These are phyloP conservation scores for Russula griseocarnosa DNA, from an alignment of 768 basidiomycete species.

Conservation along the genomic window DNA sequence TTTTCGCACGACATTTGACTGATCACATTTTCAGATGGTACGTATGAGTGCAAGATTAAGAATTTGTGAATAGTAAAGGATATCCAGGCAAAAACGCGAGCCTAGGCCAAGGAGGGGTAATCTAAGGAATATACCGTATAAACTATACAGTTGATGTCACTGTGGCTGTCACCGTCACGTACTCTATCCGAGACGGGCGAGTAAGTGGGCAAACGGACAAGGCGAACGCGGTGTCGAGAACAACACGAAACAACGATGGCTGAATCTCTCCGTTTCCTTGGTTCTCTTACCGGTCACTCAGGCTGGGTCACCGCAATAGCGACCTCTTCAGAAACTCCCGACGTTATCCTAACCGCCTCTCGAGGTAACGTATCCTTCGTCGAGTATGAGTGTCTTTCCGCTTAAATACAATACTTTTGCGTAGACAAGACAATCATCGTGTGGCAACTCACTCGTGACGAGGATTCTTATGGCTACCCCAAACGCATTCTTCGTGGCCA, in stretches of 20 bases:
- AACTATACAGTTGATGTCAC: slow-evolving; percentile 28
- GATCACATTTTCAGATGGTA: not conserved
- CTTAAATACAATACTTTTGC: slow-evolving; percentile 26
- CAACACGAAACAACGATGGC: slow-evolving; percentile 21
- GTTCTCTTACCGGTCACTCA: slow-evolving; percentile 88
- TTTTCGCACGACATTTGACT: not conserved
- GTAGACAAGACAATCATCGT: slow-evolving; percentile 99
- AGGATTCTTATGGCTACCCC: slow-evolving; percentile 89
- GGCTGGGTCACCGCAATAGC: slow-evolving; percentile 99
- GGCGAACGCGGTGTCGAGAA: slow-evolving; percentile 9
- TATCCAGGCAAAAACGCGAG: not conserved
- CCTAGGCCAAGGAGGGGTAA: not conserved
- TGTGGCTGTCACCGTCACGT: slow-evolving; percentile 28
- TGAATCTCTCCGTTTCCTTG: slow-evolving; percentile 47
- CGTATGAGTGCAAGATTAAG: not conserved
- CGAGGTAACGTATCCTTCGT: slow-evolving; percentile 58
- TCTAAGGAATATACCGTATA: slow-evolving; percentile 7
- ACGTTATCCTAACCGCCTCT: slow-evolving; percentile 98
- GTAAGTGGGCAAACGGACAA: not conserved
- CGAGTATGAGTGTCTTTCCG: slow-evolving; percentile 5
- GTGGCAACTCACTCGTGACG: slow-evolving; percentile 95
- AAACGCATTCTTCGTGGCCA: slow-evolving; percentile 97
- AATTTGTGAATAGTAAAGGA: not conserved
- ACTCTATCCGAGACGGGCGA: not conserved
- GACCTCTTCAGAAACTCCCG: slow-evolving; percentile 96